A percentile compares a stretch with the other conserved stretches of the same genome.
Evolutionary conservation across 2,329 filamentous ascomycete genomes (phyloP).

Genomic region (Dactylellina drechsleri): DNA sequence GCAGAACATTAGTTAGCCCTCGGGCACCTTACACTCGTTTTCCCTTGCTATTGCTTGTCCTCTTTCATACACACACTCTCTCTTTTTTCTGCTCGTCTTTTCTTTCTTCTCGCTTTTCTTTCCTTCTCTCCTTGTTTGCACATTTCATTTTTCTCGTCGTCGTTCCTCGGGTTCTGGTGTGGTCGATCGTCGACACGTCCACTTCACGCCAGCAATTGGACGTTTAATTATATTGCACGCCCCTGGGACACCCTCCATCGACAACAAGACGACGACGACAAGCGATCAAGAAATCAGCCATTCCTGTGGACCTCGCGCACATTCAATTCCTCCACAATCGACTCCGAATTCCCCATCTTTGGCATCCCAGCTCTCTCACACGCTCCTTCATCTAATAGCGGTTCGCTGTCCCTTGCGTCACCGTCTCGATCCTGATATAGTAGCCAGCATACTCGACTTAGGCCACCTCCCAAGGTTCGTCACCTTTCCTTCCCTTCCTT

Average conservation of each 20-base stretch:
- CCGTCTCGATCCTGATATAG: constrained; percentile 31
- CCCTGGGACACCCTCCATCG: constrained; percentile 1
- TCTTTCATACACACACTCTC: background rate
- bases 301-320: constrained; percentile 23
- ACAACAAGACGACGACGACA: background rate
- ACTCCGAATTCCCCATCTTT: constrained; percentile 34
- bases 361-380: constrained; percentile 19
- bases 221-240: constrained; percentile 18
- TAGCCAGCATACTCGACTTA: constrained; percentile 22
- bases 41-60: background rate
- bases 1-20: constrained; percentile 29
- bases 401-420: constrained; percentile 39
- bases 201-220: constrained; percentile 5
- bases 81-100: constrained; percentile 2
- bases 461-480: constrained; percentile 18
- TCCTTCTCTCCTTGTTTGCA: constrained; percentile 20
- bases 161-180: constrained; percentile 31
- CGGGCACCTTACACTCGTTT: constrained; percentile 54
- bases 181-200: constrained; percentile 35
- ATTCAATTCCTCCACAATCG: constrained; percentile 35
- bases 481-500: constrained; percentile 7
- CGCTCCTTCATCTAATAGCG: background rate
- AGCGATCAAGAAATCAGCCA: background rate
- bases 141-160: constrained; percentile 25
- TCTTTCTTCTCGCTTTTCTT: constrained; percentile 19